Percentiles rank a stretch among this genome's conserved stretches.
Conservation (phyloP, 768 basidiomycete species). For the Fistulinella prunicolor region DNA sequence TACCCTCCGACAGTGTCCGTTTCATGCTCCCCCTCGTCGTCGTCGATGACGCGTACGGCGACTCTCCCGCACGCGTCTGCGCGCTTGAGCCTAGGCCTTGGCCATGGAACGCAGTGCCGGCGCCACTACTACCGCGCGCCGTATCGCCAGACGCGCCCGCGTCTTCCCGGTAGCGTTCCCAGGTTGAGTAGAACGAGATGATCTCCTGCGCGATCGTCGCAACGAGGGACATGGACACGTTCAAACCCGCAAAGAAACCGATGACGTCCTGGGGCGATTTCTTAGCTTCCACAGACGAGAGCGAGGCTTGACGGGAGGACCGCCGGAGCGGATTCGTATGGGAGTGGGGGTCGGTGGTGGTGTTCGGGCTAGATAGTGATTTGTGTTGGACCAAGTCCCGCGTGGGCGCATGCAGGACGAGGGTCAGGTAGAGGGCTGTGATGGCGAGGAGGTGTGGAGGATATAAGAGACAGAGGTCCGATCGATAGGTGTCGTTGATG, state of each 20-base stretch:
- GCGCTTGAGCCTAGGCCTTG: too few relatives aligned
- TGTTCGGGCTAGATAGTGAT: conserved; percentile 27
- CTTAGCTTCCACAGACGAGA: conserved; percentile 28
- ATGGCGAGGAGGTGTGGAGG: conserved; percentile 95
- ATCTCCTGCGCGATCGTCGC: conserved; percentile 90
- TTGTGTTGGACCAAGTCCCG: conserved; percentile 43
- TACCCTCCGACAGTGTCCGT: conserved; percentile 20
- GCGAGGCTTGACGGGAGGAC: conserved; percentile 49
- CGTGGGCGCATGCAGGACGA: conserved; percentile 66
- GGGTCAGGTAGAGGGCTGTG: conserved; percentile 85
- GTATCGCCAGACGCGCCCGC: conserved; percentile 35
- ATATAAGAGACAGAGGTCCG: conserved; percentile 89
- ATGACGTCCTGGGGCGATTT: conserved; percentile 61
- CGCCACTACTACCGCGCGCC: conserved; percentile 2
- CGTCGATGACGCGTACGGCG: conserved; percentile 18
- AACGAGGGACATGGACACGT: conserved; percentile 79
- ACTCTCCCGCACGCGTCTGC: conserved; percentile 11
- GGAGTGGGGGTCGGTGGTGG: conserved; percentile 18
- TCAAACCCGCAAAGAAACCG: conserved; percentile 79
- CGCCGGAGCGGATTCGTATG: conserved; percentile 45
- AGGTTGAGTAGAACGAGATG: conserved; percentile 82
- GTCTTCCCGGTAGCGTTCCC: conserved; percentile 81
- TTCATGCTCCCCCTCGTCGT: conserved; percentile 19
- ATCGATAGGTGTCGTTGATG: conserved; percentile 94
- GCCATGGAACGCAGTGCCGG: conserved; percentile 19